Base-by-base conservation (phyloP, 2,329 filamentous ascomycete species). In the Talaromyces sp. region DNA sequence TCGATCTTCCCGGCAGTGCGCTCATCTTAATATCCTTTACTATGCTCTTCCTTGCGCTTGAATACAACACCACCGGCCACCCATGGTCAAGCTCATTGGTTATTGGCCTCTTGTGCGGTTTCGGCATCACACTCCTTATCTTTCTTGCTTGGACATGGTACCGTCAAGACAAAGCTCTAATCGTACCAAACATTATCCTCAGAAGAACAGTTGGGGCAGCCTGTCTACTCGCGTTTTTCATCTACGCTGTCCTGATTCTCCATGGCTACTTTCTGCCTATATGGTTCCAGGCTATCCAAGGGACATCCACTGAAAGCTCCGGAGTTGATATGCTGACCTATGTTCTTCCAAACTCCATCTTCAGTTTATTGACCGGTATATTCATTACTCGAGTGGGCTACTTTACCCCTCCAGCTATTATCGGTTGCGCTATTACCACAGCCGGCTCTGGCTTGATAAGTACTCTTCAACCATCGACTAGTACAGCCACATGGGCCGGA, bases 261-360 rank as follows among this genome's bases (percentile, higher is more conserved):
- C 69, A 69, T 31, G 66, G 63, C 3, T 73, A 73, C 62, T 73
- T 70, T 64, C 67, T 73, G 1, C 71, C 72, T 1, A 69, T 72
- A 60, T 73, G 68, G 67, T 73, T 73, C 39, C 72, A 73, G 62
- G 72, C 70, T 10, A 67, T 73, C 39, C 67, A 68, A 35, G 69
- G 68, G 6, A 67, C 62, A 31, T 67, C 67, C 6, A 63, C 62
- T 9, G 58, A 45, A 33, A 58, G 25, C 11, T 66, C 63, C 3
- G 63, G 65, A 19, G 62, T 68, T 47, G 64, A 66, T 43, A 65
- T 67, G 64, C 64, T 68, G 17, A 49, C 65, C n/a, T 69, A 80
- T 35, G 75, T 83, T 6, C 66, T 82, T 13, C 72, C 72, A 4
- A 68, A 72, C 54, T 67, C 68, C 17, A 47, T 79, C 11, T 73